phyloP scores from a whole-genome alignment of 177 flowering plant species.

The Vitis hybrid region DNA sequence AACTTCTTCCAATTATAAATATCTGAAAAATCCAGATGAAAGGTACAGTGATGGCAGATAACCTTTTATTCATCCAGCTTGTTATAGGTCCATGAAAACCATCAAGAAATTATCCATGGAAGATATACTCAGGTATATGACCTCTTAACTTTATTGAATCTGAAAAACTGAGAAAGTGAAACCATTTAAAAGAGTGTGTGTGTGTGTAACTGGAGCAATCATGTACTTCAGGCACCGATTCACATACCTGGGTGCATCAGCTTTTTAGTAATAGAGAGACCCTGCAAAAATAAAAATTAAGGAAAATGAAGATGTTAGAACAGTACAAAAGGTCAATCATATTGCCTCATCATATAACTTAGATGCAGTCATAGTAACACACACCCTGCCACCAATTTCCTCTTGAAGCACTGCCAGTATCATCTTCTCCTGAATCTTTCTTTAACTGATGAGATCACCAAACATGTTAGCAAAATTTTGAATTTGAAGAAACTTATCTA shows the following conservation, averaged over 20 bases:
- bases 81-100: too few species aligned
- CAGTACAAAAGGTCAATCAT: background rate
- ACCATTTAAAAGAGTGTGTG: background rate
- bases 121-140: too few species aligned
- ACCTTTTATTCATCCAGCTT: too few species aligned
- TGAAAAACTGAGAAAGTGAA: too few species aligned
- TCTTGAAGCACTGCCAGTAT: constrained; percentile 58
- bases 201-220: background rate
- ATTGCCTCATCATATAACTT: background rate
- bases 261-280: constrained; percentile 38
- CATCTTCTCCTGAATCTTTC: constrained; percentile 55
- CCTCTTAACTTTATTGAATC: too few species aligned
- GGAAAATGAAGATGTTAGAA: background rate
- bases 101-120: too few species aligned
- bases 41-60: too few species aligned
- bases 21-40: too few species aligned
- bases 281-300: constrained; percentile 20
- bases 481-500: background rate
- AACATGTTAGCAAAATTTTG: background rate
- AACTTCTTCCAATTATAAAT: too few species aligned
- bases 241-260: background rate
- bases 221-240: background rate
- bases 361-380: background rate
- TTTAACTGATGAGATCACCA: constrained; percentile 20
- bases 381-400: constrained; percentile 85